A percentile compares a stretch with the other conserved stretches of the same genome.
These are phyloP conservation scores for Macaranga tanarius DNA, from an alignment of 441 rosid genomes.

Conservation along the genomic window DNA sequence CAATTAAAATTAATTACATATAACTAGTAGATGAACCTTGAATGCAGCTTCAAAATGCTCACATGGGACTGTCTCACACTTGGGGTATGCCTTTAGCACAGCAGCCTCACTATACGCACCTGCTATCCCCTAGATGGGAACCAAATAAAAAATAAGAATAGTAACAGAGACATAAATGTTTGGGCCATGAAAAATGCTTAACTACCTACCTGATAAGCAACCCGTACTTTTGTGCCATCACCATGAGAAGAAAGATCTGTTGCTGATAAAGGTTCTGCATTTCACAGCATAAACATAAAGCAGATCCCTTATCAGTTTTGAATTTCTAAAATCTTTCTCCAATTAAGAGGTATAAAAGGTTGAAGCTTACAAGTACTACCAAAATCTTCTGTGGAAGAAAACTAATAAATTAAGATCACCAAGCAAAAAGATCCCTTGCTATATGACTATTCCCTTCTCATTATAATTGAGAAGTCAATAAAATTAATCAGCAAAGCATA, in stretches of 20 bases:
- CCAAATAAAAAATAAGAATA: conserved; percentile 20
- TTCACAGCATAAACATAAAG: conserved; percentile 16
- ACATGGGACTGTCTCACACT: conserved; percentile 89
- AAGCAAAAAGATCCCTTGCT: neutral
- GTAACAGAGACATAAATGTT: conserved; percentile 14
- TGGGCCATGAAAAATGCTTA: conserved; percentile 16
- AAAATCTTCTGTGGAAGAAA: neutral
- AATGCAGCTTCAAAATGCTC: conserved; percentile 85
- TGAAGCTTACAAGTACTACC: neutral
- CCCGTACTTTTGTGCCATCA: conserved; percentile 56
- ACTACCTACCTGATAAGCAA: conserved; percentile 76
- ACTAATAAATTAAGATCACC: neutral
- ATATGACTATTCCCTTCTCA: neutral
- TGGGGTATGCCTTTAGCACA: conserved; percentile 80
- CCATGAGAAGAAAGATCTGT: conserved; percentile 40
- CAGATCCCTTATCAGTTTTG: conserved; percentile 5
- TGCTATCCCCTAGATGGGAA: conserved; percentile 62
- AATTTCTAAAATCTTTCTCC: neutral
- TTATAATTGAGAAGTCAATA: neutral
- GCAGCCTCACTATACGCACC: conserved; percentile 97
- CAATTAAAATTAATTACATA: neutral
- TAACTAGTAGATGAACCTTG: conserved; percentile 47
- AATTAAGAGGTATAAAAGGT: neutral
- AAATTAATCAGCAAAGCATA: neutral
- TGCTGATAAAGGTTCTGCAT: conserved; percentile 76